Evolutionary conservation across 208 protist genomes (phyloP).

Genomic region (Crithidia acanthocephali): DNA sequence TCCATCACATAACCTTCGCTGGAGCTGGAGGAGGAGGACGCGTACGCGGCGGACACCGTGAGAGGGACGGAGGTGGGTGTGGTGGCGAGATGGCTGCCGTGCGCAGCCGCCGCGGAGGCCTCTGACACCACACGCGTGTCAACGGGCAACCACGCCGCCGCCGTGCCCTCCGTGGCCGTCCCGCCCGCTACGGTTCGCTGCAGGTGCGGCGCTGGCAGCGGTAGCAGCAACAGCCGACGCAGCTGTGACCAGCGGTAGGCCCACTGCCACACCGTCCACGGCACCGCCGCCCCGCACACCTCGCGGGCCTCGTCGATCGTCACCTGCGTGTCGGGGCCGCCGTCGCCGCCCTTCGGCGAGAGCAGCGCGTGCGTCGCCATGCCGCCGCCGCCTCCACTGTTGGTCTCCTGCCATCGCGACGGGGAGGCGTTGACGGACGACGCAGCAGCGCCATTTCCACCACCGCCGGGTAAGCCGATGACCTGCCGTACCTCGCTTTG

Average conservation of each 20-base stretch:
- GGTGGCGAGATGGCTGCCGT: background rate
- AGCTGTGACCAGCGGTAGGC: constrained; percentile 71
- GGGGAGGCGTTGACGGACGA: constrained; percentile 9
- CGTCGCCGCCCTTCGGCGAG: constrained; percentile 18
- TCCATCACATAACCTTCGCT: constrained; percentile 35
- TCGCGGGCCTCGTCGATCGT: constrained; percentile 53
- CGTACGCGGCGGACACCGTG: background rate
- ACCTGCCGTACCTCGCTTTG: constrained; percentile 47
- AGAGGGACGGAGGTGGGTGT: background rate
- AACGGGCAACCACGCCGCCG: constrained; percentile 28
- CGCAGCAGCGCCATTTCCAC: constrained; percentile 7
- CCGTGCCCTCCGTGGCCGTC: constrained; percentile 8
- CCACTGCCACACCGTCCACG: constrained; percentile 92
- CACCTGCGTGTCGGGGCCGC: constrained; percentile 36
- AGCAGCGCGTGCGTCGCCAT: constrained; percentile 2
- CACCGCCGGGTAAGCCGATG: constrained; percentile 46
- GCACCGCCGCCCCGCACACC: constrained; percentile 49
- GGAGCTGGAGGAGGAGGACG: constrained; percentile 28
- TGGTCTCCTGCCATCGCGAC: background rate
- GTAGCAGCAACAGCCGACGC: constrained; percentile 11
- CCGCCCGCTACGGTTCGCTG: background rate
- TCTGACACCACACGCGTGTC: background rate
- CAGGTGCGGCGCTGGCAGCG: too few relatives aligned
- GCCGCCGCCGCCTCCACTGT: background rate
- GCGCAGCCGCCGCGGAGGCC: background rate